These are phyloP conservation scores for Aspergillus hiratsukae DNA, from an alignment of 2,329 filamentous ascomycete genomes.

Conservation along the genomic window DNA sequence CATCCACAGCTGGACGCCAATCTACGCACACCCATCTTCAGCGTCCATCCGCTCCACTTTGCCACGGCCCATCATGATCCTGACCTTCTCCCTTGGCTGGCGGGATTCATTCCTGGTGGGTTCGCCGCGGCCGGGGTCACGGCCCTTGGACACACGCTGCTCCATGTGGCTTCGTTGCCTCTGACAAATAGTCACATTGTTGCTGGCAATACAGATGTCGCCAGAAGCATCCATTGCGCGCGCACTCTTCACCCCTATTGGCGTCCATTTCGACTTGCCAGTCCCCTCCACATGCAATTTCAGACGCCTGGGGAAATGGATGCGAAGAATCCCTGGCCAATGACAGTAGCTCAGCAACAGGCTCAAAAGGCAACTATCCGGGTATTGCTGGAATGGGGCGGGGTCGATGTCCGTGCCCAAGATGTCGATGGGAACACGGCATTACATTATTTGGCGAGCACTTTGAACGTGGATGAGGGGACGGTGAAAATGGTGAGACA, in stretches of 20 bases:
- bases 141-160: conserved; percentile 5
- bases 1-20: neutral
- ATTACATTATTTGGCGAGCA: conserved; percentile 11
- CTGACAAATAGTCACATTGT: neutral
- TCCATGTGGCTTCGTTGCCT: conserved; percentile 6
- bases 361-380: conserved; percentile 5
- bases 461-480: conserved; percentile 3
- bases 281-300: neutral
- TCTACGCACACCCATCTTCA: conserved; percentile 5
- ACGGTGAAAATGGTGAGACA: neutral
- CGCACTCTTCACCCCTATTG: conserved; percentile 1
- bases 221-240: conserved; percentile 3
- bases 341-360: conserved; percentile 5
- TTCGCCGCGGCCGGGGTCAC: neutral
- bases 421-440: conserved; percentile 14
- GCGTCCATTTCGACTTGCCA: conserved; percentile 2
- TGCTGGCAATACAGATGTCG: neutral
- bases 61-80: conserved; percentile 5
- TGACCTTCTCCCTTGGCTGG: conserved; percentile 4
- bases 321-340: neutral
- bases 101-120: neutral
- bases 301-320: neutral
- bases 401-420: conserved; percentile 5
- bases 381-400: neutral
- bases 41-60: conserved; percentile 7